Evolutionary conservation across 1,284 basidiomycete genomes (phyloP).

Genomic region (Heterobasidion occidentale): DNA sequence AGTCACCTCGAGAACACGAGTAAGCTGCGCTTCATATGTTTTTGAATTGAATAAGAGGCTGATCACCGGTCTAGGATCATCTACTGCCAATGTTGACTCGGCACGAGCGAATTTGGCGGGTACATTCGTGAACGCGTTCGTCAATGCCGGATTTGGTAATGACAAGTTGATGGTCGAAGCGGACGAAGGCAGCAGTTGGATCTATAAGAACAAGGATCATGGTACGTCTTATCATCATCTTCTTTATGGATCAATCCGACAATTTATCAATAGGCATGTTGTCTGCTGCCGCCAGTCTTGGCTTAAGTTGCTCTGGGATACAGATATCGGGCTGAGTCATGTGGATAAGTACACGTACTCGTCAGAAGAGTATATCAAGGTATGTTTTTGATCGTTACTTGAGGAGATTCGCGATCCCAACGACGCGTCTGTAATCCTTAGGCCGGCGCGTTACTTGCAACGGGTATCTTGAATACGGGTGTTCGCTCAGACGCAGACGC

Average conservation of each 20-base stretch:
- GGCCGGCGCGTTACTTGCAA: conserved; percentile 93
- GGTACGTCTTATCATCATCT: conserved; percentile 35
- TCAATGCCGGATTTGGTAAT: conserved; percentile 98
- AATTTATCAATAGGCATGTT: conserved; percentile 68
- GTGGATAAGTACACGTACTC: conserved; percentile 99
- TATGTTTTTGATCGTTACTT: conserved; percentile 14
- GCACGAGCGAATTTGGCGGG: conserved; percentile 93
- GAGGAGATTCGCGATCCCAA: background rate
- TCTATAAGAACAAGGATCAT: conserved; percentile 99
- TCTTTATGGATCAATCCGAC: background rate
- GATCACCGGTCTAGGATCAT: conserved; percentile 26
- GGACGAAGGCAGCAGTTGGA: conserved; percentile 94
- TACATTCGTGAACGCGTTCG: conserved; percentile 98
- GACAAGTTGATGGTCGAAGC: conserved; percentile 98
- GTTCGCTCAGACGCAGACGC: conserved; percentile 93
- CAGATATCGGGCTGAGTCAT: conserved; percentile 88
- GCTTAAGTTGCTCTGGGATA: conserved; percentile 95
- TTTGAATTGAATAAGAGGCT: conserved; percentile 1
- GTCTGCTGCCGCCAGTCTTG: conserved; percentile 92
- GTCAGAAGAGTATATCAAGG: conserved; percentile 94
- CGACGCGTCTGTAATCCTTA: conserved; percentile 17
- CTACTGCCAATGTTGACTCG: conserved; percentile 79
- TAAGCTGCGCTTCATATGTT: conserved; percentile 24
- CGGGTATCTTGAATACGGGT: conserved; percentile 86
- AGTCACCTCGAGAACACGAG: conserved; percentile 88